Evolutionary conservation across 176 grass and related monocot genomes (phyloP), one percentile per base, ranked within the genome.

Genomic region (Themeda triandra): DNA sequence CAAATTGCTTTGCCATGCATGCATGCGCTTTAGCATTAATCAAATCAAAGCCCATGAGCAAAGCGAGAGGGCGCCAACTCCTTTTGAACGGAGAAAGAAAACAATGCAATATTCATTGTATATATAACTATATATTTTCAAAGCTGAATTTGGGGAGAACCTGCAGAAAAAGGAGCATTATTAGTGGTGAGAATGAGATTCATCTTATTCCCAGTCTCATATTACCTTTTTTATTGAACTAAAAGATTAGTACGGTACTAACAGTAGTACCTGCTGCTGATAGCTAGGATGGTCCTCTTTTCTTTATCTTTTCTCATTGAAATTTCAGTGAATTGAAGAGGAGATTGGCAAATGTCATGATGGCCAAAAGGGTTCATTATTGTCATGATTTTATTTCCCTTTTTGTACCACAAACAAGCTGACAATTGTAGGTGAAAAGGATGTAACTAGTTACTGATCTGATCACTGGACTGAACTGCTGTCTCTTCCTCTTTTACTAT

Each of bases 61-160:
- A 77, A 49, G 40, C 8, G 2, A 9, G 8, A 7, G 11, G 64
- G 2, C 4, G 72, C 87, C 76, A 75, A 84, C 76, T 84, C 48
- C 42, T 89, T 89, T 89, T 80, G 76, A 89, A 89, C 87, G 36
- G 28, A 23, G 68, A 37, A 33, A 2, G 40, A 53, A 51, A 14
- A 42, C 39, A 9, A 51, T 75, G 21, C 69, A 33, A 33, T 33
- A 33, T 8, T 8, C 19, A 54, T 54, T 54, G 18, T n/a, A 56
- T 0, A 28, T 63, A 13, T 28, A 28, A n/a, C n/a, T n/a, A n/a
- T 40, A 2, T 58, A 23, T 60, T 60, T 60, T 60, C 25, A 30
- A 10, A 23, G 44, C 78, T 68, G 78, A 53, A 80, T 68, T 68
- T 53, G 44, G 27, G 77, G 63, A 29, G 27, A 80, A 40, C 41